Base-by-base conservation (phyloP, 495 filamentous ascomycete genomes). In the Podospora didyma region DNA sequence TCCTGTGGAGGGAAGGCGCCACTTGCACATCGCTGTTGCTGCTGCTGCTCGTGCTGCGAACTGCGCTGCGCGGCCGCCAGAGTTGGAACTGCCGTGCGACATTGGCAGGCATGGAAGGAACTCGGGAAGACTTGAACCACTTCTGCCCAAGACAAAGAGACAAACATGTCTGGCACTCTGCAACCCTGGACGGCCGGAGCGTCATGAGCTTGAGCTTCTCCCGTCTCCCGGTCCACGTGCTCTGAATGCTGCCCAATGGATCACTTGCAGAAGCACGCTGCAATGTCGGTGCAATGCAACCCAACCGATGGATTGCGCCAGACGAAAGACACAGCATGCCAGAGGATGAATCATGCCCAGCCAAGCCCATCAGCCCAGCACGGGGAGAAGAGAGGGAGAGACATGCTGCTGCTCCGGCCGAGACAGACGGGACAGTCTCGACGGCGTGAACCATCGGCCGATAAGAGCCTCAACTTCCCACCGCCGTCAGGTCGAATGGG, bases 231-330 rank as follows among this genome's bases (percentile, higher is more conserved):
- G 11, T 48, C 23, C 49, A 58, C 45, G 56, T 49, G 56, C 35
- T 28, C 28, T 22, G 49, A 39, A 45, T 44, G 51, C 39, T 14
- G 51, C 51, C 37, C 37, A 44, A 51, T 19, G 26, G 44, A 56
- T 54, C 23, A 53, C 53, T 53, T 50, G 58, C 58, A 61, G 53
- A 41, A 49, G 17, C 53, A 49, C 53, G 50, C 54, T 56, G 59
- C 54, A 31, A 51, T 52, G 46, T 52, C 22, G 24, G 52, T 28
- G 23, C 59, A 49, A 57, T 61, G 59, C 54, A 61, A 61, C 59
- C 59, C 58, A 34, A 53, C 39, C 39, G 39, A 47, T 6, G 7
- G n/a, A 46, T 22, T 52, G 35, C 17, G 46, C 48, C 26, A 21
- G 39, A 37, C 47, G 22, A 57, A n/a, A 26, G 31, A 20, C 46